A percentile compares a stretch with the other conserved stretches of the same genome.
phyloP scores from a whole-genome alignment of 2,329 filamentous ascomycete genomes.

The Aspergillus uvarum region DNA sequence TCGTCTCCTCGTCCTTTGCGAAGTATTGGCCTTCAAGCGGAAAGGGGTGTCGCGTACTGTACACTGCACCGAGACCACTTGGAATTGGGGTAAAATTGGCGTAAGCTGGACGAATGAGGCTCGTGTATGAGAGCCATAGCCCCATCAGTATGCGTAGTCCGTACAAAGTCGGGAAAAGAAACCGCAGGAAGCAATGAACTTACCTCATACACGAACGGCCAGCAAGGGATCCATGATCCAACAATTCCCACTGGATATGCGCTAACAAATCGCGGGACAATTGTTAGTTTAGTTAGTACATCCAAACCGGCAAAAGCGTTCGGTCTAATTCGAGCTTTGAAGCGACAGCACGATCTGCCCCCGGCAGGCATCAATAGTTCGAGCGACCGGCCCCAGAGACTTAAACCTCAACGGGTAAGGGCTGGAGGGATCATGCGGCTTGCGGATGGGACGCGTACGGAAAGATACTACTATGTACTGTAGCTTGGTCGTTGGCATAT shows the following conservation, averaged over 20 bases:
- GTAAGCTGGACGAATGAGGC: neutral
- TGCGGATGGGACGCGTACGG: slow-evolving; percentile 8
- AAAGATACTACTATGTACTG: slow-evolving; percentile 1
- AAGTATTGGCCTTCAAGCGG: neutral
- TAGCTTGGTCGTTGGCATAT: slow-evolving; percentile 1
- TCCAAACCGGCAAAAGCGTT: slow-evolving; percentile 17
- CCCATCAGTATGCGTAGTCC: neutral
- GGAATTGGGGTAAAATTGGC: neutral
- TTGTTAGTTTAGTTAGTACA: neutral
- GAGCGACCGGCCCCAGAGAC: slow-evolving; percentile 13
- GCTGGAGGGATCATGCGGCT: slow-evolving; percentile 10
- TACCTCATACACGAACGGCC: neutral
- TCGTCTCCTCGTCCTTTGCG: neutral
- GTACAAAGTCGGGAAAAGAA: neutral
- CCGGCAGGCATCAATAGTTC: slow-evolving; percentile 25
- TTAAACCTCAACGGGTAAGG: slow-evolving; percentile 16
- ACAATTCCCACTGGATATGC: neutral
- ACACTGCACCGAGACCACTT: neutral
- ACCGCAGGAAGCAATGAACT: neutral
- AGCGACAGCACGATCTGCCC: slow-evolving; percentile 27
- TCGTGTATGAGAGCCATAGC: neutral
- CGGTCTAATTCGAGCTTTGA: slow-evolving; percentile 25
- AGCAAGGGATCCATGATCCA: neutral
- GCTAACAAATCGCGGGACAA: neutral
- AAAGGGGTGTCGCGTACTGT: neutral